phyloP scores from a whole-genome alignment of 495 filamentous ascomycete genomes.

The Aspergillus bridgeri region DNA sequence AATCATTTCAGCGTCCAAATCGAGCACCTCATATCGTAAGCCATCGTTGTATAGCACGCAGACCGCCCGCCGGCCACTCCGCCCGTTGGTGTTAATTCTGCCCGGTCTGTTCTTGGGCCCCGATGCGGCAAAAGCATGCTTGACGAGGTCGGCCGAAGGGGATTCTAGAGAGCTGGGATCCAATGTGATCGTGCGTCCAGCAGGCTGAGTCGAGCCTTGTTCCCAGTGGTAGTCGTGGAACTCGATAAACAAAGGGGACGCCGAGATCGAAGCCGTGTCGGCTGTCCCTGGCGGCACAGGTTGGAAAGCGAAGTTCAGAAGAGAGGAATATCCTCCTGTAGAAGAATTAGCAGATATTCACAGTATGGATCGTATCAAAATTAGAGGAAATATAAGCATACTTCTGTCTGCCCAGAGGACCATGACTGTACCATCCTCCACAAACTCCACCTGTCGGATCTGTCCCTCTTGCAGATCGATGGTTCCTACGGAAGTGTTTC shows the following conservation, averaged over 20 bases:
- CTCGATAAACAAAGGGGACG: conserved; percentile 7
- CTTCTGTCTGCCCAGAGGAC: conserved; percentile 44
- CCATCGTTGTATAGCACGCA: conserved; percentile 56
- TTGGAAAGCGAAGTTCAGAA: conserved; percentile 42
- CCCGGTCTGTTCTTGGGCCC: conserved; percentile 43
- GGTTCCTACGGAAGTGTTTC: conserved; percentile 36
- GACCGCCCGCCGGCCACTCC: conserved; percentile 48
- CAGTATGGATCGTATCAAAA: not conserved
- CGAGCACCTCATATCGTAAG: conserved; percentile 54
- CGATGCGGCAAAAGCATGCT: conserved; percentile 33
- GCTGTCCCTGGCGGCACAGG: conserved; percentile 6
- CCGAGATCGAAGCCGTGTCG: conserved; percentile 4
- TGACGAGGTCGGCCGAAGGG: conserved; percentile 16
- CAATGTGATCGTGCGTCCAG: conserved; percentile 17
- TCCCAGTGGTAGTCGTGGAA: conserved; percentile 20
- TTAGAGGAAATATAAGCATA: conserved; percentile 24
- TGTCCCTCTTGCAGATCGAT: conserved; percentile 41
- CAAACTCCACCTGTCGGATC: conserved; percentile 53
- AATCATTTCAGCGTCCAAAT: conserved; percentile 47
- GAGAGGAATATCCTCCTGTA: conserved; percentile 25
- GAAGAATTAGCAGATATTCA: conserved; percentile 14
- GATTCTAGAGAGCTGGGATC: conserved; percentile 21
- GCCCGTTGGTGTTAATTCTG: conserved; percentile 52
- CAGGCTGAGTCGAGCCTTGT: conserved; percentile 13
- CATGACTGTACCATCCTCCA: conserved; percentile 51